phyloP scores from a whole-genome alignment of 164 flowering plant genomes.

The Piper longum region DNA sequence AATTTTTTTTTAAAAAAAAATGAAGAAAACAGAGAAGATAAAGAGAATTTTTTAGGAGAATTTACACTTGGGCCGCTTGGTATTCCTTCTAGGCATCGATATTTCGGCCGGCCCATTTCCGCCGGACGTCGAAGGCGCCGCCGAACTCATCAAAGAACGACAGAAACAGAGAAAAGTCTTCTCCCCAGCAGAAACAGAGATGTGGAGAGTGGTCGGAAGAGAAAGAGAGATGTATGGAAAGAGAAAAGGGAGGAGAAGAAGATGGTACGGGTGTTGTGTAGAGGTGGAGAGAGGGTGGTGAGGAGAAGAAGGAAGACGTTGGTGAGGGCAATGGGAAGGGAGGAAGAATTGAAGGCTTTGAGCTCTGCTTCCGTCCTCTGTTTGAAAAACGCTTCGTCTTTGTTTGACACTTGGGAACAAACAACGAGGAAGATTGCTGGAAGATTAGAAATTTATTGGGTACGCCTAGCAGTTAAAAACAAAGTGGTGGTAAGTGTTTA shows the following conservation, averaged over 20 bases:
- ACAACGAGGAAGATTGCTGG: too few species aligned
- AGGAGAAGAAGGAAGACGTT: not conserved
- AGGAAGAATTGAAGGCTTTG: not conserved
- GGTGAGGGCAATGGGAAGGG: too few species aligned
- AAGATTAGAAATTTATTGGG: too few species aligned
- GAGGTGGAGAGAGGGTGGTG: not conserved
- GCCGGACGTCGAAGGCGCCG: conserved; percentile 7
- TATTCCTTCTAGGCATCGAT: conserved; percentile 13
- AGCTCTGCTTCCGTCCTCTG: too few species aligned
- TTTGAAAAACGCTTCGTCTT: too few species aligned
- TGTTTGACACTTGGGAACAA: too few species aligned
- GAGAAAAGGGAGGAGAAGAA: not conserved
- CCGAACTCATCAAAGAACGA: not conserved
- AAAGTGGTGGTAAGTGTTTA: too few species aligned
- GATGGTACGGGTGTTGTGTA: not conserved
- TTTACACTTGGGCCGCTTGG: conserved; percentile 22
- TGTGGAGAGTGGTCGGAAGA: not conserved
- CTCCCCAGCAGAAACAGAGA: not conserved
- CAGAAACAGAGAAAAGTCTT: not conserved
- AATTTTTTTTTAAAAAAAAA: not conserved
- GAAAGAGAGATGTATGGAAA: not conserved
- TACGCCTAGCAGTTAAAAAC: too few species aligned
- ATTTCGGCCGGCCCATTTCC: conserved; percentile 9
- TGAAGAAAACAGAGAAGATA: not conserved
- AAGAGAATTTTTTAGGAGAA: not conserved